A percentile compares a stretch with the other conserved stretches of the same genome.
Evolutionary conservation across 2,329 filamentous ascomycete genomes (phyloP).

Genomic region (Alternaria dauci): DNA sequence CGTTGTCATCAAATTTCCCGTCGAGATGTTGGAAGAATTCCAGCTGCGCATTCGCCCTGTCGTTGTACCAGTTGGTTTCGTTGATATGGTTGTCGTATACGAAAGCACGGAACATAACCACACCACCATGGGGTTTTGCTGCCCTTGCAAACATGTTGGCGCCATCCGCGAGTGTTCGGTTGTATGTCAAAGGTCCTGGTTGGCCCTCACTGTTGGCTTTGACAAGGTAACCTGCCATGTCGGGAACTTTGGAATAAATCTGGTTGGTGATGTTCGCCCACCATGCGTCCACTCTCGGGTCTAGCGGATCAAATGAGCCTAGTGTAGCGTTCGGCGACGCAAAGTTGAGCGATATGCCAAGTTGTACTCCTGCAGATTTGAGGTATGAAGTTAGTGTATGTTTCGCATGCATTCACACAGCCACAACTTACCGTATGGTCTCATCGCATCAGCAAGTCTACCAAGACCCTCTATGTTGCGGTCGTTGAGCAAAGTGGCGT

Average conservation of each 20-base stretch:
- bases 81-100: slow-evolving; percentile 70
- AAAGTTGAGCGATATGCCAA: slow-evolving; percentile 74
- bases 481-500: slow-evolving; percentile 64
- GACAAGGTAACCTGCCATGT: slow-evolving; percentile 73
- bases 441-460: slow-evolving; percentile 69
- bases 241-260: slow-evolving; percentile 69
- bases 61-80: slow-evolving; percentile 68
- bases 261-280: slow-evolving; percentile 68
- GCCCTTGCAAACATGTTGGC: slow-evolving; percentile 80
- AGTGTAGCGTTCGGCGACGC: slow-evolving; percentile 66
- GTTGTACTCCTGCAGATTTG: slow-evolving; percentile 53
- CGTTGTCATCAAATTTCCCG: slow-evolving; percentile 72
- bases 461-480: slow-evolving; percentile 68
- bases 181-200: slow-evolving; percentile 73
- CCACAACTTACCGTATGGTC: slow-evolving; percentile 64
- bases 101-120: slow-evolving; percentile 76
- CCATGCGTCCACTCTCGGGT: slow-evolving; percentile 66
- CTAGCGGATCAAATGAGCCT: slow-evolving; percentile 70
- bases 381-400: background rate
- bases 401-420: background rate
- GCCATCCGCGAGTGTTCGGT: slow-evolving; percentile 72
- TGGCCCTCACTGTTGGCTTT: slow-evolving; percentile 79
- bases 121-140: slow-evolving; percentile 92
- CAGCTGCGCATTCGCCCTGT: slow-evolving; percentile 74
- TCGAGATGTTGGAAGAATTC: slow-evolving; percentile 72